These are phyloP conservation scores for Wickerhamiella azymoides DNA, from an alignment of 805 yeast genomes.

Conservation along the genomic window DNA sequence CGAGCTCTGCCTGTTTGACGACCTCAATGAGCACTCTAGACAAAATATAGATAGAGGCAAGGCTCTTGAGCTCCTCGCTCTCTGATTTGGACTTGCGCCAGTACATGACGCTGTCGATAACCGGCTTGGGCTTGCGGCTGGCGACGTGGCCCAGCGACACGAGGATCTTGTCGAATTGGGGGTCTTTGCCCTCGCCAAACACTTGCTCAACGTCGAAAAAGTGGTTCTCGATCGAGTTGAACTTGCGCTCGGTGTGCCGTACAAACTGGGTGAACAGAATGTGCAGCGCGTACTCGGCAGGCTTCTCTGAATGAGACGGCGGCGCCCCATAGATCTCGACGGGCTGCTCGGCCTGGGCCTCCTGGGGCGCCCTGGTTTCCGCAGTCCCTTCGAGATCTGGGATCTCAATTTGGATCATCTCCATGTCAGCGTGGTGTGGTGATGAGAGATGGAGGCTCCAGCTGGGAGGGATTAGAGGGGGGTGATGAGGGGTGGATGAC, in stretches of 20 bases:
- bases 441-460: no score
- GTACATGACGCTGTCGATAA: conserved; percentile 93
- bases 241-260: conserved; percentile 78
- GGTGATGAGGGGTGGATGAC: not conserved
- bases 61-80: conserved; percentile 72
- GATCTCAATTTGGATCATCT: conserved; percentile 9
- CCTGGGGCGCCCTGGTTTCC: not conserved
- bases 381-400: conserved; percentile 3
- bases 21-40: conserved; percentile 89
- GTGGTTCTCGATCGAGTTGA: conserved; percentile 69
- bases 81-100: conserved; percentile 95
- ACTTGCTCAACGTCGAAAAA: not conserved
- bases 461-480: not conserved
- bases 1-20: conserved; percentile 73
- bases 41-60: conserved; percentile 73
- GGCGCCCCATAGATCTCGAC: not conserved
- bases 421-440: conserved; percentile 24
- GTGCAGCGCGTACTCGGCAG: conserved; percentile 72
- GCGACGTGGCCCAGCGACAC: conserved; percentile 85
- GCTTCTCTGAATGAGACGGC: conserved; percentile 12
- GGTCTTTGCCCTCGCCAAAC: conserved; percentile 75
- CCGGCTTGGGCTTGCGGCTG: conserved; percentile 80
- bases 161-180: conserved; percentile 72
- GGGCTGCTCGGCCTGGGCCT: not conserved
- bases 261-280: conserved; percentile 92